These are phyloP conservation scores for Cystobasidium pallidum DNA, from an alignment of 1,284 basidiomycete species.

Conservation along the genomic window DNA sequence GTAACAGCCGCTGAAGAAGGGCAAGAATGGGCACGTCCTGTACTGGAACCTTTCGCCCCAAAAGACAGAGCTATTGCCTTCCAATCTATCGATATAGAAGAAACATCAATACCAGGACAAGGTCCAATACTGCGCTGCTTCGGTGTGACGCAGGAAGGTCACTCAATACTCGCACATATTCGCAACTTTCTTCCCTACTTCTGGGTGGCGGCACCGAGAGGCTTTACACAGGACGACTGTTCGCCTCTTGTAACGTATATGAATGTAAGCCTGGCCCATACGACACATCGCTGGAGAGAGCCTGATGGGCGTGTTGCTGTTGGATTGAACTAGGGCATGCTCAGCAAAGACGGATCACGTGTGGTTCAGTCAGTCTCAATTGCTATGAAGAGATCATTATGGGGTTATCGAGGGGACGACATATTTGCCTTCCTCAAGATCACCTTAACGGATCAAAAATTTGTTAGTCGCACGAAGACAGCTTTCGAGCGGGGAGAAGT, in stretches of 20 bases:
- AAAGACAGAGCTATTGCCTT: slow-evolving; percentile 62
- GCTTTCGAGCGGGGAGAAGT: slow-evolving; percentile 84
- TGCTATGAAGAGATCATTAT: slow-evolving; percentile 70
- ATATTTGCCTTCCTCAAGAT: slow-evolving; percentile 79
- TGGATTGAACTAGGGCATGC: slow-evolving; percentile 17
- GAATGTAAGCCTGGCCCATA: no score
- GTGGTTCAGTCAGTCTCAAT: slow-evolving; percentile 59
- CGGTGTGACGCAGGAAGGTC: slow-evolving; percentile 82
- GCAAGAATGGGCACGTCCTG: slow-evolving; percentile 74
- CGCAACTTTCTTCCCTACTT: slow-evolving; percentile 87
- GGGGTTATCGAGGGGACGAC: slow-evolving; percentile 84
- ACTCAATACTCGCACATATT: slow-evolving; percentile 82
- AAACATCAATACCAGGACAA: slow-evolving; percentile 64
- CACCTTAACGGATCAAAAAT: slow-evolving; percentile 70
- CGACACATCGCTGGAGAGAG: no score
- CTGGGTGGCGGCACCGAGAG: slow-evolving; percentile 80
- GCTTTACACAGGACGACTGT: slow-evolving; percentile 72
- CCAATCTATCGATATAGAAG: slow-evolving; percentile 91
- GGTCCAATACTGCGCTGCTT: slow-evolving; percentile 72
- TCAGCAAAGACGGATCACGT: slow-evolving; percentile 25
- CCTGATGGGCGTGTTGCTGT: no score
- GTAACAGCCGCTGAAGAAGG: slow-evolving; percentile 46
- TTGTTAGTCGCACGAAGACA: slow-evolving; percentile 76
- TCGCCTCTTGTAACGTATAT: slow-evolving; percentile 69
- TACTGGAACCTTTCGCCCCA: slow-evolving; percentile 16